Conservation (phyloP, 306 rosid genomes). For the Vigna angularis region DNA sequence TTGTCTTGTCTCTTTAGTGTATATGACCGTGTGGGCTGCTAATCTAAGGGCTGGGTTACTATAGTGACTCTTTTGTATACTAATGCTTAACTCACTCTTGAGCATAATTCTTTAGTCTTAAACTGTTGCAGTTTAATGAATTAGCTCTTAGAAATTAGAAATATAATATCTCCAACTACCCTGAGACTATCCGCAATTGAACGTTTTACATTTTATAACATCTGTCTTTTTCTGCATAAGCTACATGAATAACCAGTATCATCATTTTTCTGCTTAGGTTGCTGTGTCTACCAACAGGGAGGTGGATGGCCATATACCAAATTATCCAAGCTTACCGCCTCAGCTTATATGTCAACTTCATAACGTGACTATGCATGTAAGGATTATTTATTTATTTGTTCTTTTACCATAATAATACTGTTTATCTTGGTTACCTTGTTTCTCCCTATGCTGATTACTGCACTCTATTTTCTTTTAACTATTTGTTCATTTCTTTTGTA, state of each 20-base stretch:
- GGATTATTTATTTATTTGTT: slow-evolving; percentile 46
- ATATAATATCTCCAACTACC: slow-evolving; percentile 12
- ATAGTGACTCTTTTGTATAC: slow-evolving; percentile 13
- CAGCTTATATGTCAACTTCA: slow-evolving; percentile 97
- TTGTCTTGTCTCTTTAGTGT: slow-evolving; percentile 21
- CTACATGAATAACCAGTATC: slow-evolving; percentile 27
- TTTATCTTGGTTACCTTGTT: slow-evolving; percentile 34
- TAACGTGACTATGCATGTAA: slow-evolving; percentile 95
- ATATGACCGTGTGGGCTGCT: slow-evolving; percentile 5
- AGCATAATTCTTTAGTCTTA: slow-evolving; percentile 18
- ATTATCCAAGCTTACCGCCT: slow-evolving; percentile 58
- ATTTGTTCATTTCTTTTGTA: slow-evolving; percentile 33
- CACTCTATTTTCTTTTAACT: slow-evolving; percentile 23
- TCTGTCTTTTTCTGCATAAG: slow-evolving; percentile 3
- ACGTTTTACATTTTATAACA: slow-evolving; percentile 7
- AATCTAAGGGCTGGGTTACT: slow-evolving; percentile 6
- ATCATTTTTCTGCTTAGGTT: slow-evolving; percentile 50
- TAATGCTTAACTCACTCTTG: slow-evolving; percentile 1
- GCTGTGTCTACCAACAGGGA: slow-evolving; percentile 58
- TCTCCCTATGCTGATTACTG: slow-evolving; percentile 24
- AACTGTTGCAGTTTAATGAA: slow-evolving; percentile 30
- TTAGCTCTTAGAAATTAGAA: background rate
- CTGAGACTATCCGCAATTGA: background rate
- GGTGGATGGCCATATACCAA: slow-evolving; percentile 59
- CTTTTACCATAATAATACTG: slow-evolving; percentile 13